Evolutionary conservation across 805 yeast species (phyloP), one percentile per base, ranked within the genome.

Genomic region (Yarrowia sp.): DNA sequence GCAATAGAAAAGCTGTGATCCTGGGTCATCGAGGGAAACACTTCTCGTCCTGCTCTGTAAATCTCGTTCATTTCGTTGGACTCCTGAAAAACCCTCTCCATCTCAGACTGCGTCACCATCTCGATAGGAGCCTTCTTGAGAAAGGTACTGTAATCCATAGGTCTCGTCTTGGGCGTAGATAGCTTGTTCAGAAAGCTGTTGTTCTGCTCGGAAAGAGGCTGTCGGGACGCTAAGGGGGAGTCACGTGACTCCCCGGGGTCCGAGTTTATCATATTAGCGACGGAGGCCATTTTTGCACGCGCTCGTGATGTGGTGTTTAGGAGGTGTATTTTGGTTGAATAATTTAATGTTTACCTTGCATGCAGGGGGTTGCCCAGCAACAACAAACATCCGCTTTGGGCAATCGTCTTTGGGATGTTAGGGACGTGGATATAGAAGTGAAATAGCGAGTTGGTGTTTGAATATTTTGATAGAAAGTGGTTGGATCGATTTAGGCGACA

Each of bases 291-390:
- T 22, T 14, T 39, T 14, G 19, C 25, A 22, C 3, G 29, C 27
- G 6, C 29, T 22, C 22, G 49, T 27, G 49, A 42, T 42, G 49
- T 47, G 56, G 5, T 32, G 56, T 31, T 31, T 21, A 22, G 56
- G 56, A 33, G 38, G 56, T 47, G 29, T 19, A 25, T 8, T 27
- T 44, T 25, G 41, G 10, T 21, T 16, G 51, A 47, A 47, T 47
- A 47, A 32, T 32, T 47, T 22, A 18, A 47, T 47, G 56, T 47
- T 47, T 47, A 47, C 39, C 22, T 47, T 44, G 51, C 51, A 44
- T 44, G 51, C 51, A 44, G 56, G 56, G 56, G 39, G 56, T 47
- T 47, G 56, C 56, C 39, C 12, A 12, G 56, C 56, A 47, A 47
- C 51, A 44, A 44, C 51, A 27, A 44, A 44, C 35, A 44, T 44